Evolutionary conservation across 2,329 filamentous ascomycete species (phyloP), one percentile per base, ranked within the genome.

Genomic region (Thermoascus crustaceus): DNA sequence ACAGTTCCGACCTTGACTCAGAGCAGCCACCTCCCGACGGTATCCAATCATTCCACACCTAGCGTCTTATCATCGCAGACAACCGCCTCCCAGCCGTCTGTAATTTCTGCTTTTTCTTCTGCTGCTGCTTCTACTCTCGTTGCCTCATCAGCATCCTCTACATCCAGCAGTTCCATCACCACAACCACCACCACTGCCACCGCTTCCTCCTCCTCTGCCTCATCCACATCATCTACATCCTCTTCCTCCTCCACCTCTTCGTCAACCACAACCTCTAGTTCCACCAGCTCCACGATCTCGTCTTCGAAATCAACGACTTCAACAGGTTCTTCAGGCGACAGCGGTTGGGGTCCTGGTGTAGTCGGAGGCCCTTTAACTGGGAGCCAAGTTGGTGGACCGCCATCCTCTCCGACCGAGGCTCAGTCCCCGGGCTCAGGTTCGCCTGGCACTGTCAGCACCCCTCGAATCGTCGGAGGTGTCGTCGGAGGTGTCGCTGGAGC

Each of bases 401-500:
- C 17, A 22, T 23, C 39, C 6, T 33, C 39, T 20, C 22, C 34
- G 33, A 33, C 23, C 4, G 11, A 10, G 9, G 16, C 37, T 16
- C 7, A 25, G 27, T 20, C 35, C 9, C 25, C 25, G 2, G 31
- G 36, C n/a, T 43, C 48, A 3, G 42, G 40, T 13, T 39, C 42
- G 6, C 27, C 47, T 13, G 49, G 42, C 19, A 49, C 54, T 27
- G 50, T 52, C 20, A 55, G 63, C 29, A 74, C 71, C 16, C 68
- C 69, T 10, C 67, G 68, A 39, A 69, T 80, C 3, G 73, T 78
- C 13, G 76, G 76, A 5, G 75, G 75, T 30, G 72, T 80, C n/a
- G 66, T 80, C 17, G 76, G 76, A 10, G 75, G 75, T 30, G 65
- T 78, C 32, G 74, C 75, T 21, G 76, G 75, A 18, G 49, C 73